Evolutionary conservation across 148 eudicot species (phyloP).

Genomic region (Silene uniflora): DNA sequence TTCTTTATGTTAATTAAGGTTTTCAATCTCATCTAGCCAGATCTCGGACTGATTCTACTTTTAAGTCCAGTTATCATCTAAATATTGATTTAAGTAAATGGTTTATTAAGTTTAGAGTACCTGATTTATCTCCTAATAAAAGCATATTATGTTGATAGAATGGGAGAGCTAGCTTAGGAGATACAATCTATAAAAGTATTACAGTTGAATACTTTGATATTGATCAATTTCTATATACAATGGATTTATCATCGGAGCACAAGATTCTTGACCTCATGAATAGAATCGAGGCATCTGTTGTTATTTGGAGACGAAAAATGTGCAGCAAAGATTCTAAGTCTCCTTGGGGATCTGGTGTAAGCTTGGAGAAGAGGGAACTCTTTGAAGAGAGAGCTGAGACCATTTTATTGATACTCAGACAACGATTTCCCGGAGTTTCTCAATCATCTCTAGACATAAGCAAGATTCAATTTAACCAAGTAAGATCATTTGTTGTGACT

Average conservation of each 20-base stretch:
- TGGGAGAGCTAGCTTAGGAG: slow-evolving; percentile 66
- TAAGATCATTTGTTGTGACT: slow-evolving; percentile 25
- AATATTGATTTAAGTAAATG: neutral
- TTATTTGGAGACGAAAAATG: slow-evolving; percentile 76
- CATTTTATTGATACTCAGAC: slow-evolving; percentile 53
- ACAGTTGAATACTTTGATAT: slow-evolving; percentile 68
- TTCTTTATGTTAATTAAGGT: no score
- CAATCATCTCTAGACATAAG: slow-evolving; percentile 66
- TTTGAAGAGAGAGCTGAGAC: slow-evolving; percentile 74
- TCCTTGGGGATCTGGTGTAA: slow-evolving; percentile 67
- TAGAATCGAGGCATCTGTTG: slow-evolving; percentile 66
- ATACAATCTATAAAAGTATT: slow-evolving; percentile 49
- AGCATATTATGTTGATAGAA: slow-evolving; percentile 35
- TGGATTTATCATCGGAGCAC: slow-evolving; percentile 73
- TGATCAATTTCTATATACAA: slow-evolving; percentile 42
- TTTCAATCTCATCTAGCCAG: neutral
- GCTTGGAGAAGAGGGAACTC: slow-evolving; percentile 68
- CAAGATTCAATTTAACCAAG: slow-evolving; percentile 64
- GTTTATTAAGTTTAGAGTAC: no score
- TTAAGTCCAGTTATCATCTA: no score
- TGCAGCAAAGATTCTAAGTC: slow-evolving; percentile 52
- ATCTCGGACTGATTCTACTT: no score
- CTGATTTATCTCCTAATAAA: neutral
- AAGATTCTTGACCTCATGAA: slow-evolving; percentile 63
- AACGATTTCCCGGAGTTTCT: slow-evolving; percentile 57